Evolutionary conservation across 1,284 basidiomycete species (phyloP).

Genomic region (Ceratobasidium papillatum): DNA sequence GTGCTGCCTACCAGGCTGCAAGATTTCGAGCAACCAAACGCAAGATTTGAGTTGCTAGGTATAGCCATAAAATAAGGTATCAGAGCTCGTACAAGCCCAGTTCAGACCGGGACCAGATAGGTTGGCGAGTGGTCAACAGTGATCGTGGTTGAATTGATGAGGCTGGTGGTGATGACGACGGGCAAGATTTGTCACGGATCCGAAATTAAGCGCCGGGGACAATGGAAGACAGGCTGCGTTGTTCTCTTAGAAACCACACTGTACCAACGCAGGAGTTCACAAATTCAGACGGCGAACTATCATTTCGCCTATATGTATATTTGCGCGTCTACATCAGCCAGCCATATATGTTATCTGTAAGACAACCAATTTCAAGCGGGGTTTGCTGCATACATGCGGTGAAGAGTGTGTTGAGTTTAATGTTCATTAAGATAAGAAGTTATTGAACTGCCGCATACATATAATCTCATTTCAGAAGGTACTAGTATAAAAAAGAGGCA

Average conservation of each 20-base stretch:
- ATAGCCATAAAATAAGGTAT: not conserved
- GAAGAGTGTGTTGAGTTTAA: no score
- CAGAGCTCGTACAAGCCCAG: not conserved
- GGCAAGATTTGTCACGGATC: not conserved
- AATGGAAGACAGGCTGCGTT: not conserved
- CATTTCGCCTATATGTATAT: no score
- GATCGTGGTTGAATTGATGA: not conserved
- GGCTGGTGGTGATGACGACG: not conserved
- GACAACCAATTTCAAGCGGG: no score
- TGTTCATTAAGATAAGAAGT: no score
- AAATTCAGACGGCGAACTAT: no score
- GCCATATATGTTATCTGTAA: no score
- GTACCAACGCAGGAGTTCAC: no score
- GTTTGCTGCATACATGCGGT: no score
- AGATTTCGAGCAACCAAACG: not conserved
- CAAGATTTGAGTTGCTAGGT: not conserved
- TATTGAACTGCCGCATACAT: not conserved
- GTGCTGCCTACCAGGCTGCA: not conserved
- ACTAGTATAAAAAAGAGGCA: not conserved
- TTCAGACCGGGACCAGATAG: not conserved
- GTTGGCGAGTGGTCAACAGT: not conserved
- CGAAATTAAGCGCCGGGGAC: not conserved
- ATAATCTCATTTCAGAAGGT: not conserved
- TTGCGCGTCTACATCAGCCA: no score
- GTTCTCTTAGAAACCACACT: not conserved